Percentiles rank a stretch among this genome's conserved stretches.
Evolutionary conservation across 2,329 filamentous ascomycete species (phyloP).

Genomic region (Talaromyces sp.): DNA sequence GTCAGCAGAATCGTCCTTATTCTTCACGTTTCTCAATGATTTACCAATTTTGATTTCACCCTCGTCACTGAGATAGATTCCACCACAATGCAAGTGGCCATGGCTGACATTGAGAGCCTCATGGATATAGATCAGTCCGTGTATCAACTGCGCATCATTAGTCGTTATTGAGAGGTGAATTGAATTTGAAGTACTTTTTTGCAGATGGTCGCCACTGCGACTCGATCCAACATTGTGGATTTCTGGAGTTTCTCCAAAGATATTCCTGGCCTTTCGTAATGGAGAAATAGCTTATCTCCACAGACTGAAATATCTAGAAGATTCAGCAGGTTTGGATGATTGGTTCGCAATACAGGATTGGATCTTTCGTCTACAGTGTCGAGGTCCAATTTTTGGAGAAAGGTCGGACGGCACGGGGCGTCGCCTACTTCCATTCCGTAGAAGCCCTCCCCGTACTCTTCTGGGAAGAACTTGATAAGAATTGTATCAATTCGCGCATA

Average conservation of each 20-base stretch:
- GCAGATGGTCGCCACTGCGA: not conserved
- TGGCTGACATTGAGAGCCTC: not conserved
- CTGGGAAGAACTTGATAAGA: not conserved
- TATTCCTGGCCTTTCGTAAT: not conserved
- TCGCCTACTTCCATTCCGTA: not conserved
- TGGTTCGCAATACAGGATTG: not conserved
- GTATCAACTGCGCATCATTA: not conserved
- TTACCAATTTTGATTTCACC: too few relatives aligned
- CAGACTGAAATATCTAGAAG: not conserved
- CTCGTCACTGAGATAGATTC: too few relatives aligned
- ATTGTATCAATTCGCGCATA: not conserved
- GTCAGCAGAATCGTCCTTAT: too few relatives aligned
- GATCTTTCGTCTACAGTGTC: not conserved
- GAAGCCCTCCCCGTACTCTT: not conserved
- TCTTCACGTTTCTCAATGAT: too few relatives aligned
- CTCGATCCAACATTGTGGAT: not conserved
- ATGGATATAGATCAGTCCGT: not conserved
- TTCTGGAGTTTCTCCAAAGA: not conserved
- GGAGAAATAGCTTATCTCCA: not conserved
- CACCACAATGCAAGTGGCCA: not conserved
- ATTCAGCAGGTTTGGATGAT: not conserved
- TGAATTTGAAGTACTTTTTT: not conserved
- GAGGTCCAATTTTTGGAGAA: not conserved
- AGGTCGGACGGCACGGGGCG: not conserved
- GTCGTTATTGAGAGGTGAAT: not conserved